Base-by-base conservation (phyloP, 805 yeast genomes). In the Torulaspora franciscae region DNA sequence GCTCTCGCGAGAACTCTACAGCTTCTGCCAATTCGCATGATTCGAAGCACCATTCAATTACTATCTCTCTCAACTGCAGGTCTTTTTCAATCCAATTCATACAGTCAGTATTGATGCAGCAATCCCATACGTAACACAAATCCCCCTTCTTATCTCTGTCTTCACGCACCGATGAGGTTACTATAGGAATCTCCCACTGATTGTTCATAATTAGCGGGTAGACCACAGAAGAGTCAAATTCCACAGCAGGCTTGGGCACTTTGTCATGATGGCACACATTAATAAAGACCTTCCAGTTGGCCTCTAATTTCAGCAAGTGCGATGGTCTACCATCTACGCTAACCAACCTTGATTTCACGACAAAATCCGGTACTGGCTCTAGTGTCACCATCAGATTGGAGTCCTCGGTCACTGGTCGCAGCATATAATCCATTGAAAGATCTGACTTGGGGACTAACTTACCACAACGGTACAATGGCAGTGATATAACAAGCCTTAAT, bases 101-200 rank as follows among this genome's bases (percentile, higher is more conserved):
- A 39, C 89, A 79, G 28, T 66, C 66, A 7, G 77, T 72, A 58
- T 86, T 80, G 46, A 88, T 75, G 38, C 90, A 80, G 63, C 96
- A 89, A 62, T 89, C 96, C 55, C 79, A 79, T 1, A 86, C 89
- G 34, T 74, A 66, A 34, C 89, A 78, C 11, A 68, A 62, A 2
- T 67, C 63, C 1, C 95, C 95, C 55, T 79, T 79, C 58, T 89
- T 89, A 61, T 90, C 96, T 10, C 48, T 59, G 36, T 75, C 83
- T 6, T 55, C 54, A 9, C 81, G 58, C 38, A 75, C 76, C 0
- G 74, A 70, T 0, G 91, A 80, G 0, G 86, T 79, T 1, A 85
- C 74, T 2, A 90, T 78, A 1, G 96, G 96, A 1, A 88, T 82
- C 47, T 84, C 89, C 95, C 96, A 89, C 56, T 83, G 72, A 56